Evolutionary conservation across 192 early-diverging fungal species (phyloP).

Genomic region (Haplosporangium gracile): DNA sequence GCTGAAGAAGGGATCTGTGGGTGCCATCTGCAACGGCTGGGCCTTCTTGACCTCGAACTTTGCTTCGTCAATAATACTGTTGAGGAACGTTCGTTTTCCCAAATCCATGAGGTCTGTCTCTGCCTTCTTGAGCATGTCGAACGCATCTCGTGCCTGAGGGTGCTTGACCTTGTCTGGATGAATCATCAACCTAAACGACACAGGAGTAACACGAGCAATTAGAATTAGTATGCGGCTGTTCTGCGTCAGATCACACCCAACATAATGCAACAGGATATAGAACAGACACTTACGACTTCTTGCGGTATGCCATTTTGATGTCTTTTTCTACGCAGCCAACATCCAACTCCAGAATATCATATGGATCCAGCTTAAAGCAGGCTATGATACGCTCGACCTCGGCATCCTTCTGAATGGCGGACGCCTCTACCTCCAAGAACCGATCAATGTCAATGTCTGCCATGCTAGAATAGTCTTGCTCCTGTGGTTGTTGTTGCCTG

Average conservation of each 20-base stretch:
- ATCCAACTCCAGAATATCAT: slow-evolving; percentile 64
- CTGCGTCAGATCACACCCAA: background rate
- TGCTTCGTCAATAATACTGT: slow-evolving; percentile 69
- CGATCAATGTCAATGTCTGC: slow-evolving; percentile 65
- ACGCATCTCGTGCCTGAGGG: slow-evolving; percentile 65
- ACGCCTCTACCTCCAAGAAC: slow-evolving; percentile 60
- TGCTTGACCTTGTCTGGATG: slow-evolving; percentile 74
- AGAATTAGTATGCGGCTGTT: background rate
- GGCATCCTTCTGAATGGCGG: slow-evolving; percentile 64
- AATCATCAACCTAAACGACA: slow-evolving; percentile 59
- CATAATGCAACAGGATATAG: background rate
- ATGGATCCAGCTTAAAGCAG: slow-evolving; percentile 69
- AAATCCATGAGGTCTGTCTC: slow-evolving; percentile 69
- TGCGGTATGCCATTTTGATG: slow-evolving; percentile 70
- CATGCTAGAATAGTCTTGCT: slow-evolving; percentile 14
- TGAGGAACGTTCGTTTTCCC: slow-evolving; percentile 56
- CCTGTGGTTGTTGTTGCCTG: background rate
- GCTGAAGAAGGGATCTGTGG: slow-evolving; percentile 59
- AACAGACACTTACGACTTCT: slow-evolving; percentile 59
- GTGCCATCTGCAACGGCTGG: slow-evolving; percentile 47
- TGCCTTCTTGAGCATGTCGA: slow-evolving; percentile 69
- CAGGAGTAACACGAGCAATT: background rate
- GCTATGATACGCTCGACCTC: slow-evolving; percentile 71
- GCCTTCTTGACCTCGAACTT: slow-evolving; percentile 61
- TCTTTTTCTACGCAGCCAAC: slow-evolving; percentile 59